These are phyloP conservation scores for Dendrobium huoshanense DNA, from an alignment of 106 monocot genomes.

Conservation along the genomic window DNA sequence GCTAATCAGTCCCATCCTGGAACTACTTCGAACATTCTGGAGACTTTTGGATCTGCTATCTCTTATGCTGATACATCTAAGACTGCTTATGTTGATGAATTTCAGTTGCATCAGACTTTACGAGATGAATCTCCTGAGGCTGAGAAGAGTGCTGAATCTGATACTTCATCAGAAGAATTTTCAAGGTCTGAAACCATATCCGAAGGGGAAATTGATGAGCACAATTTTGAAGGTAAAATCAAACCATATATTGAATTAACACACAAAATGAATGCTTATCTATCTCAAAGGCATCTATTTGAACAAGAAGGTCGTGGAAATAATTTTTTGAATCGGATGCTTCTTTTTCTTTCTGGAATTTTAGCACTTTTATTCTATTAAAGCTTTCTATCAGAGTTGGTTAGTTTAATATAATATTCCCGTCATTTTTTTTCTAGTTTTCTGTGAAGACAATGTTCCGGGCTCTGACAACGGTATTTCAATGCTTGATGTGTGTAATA, in stretches of 20 bases:
- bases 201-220: background rate
- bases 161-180: slow-evolving; percentile 5
- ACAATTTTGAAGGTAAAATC: slow-evolving; percentile 23
- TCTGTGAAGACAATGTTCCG: too few relatives aligned
- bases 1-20: slow-evolving; percentile 25
- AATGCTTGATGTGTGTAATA: too few relatives aligned
- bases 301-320: slow-evolving; percentile 46
- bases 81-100: slow-evolving; percentile 31
- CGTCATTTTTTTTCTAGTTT: background rate
- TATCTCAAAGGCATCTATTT: slow-evolving; percentile 44
- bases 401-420: background rate
- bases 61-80: slow-evolving; percentile 22
- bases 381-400: too few relatives aligned
- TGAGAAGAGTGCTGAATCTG: slow-evolving; percentile 22
- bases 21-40: slow-evolving; percentile 11
- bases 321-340: background rate
- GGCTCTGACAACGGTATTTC: too few relatives aligned
- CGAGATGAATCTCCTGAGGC: slow-evolving; percentile 24
- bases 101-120: slow-evolving; percentile 25
- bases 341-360: background rate
- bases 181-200: slow-evolving; percentile 9
- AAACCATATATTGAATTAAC: slow-evolving; percentile 24
- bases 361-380: too few relatives aligned
- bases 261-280: slow-evolving; percentile 24
- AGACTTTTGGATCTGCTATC: slow-evolving; percentile 24